A percentile compares a stretch with the other conserved stretches of the same genome.
These are phyloP conservation scores for Geotrichum phurueaensis DNA, from an alignment of 1,139 yeast genomes.

Conservation along the genomic window DNA sequence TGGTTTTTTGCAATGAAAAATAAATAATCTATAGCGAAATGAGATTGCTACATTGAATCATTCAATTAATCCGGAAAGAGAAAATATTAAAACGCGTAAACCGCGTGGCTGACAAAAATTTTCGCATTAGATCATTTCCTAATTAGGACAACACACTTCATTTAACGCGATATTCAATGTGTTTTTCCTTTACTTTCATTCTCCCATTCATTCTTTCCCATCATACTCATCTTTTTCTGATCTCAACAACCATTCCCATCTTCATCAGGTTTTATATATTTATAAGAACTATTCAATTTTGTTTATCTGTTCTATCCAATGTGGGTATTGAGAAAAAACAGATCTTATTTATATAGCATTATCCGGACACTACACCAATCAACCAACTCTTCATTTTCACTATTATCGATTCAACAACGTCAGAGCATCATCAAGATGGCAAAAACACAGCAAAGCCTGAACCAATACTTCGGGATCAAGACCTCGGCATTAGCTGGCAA, in stretches of 20 bases:
- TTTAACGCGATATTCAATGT: not conserved
- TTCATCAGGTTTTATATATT: not conserved
- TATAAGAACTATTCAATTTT: not conserved
- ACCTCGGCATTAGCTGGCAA: not conserved
- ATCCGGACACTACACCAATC: not conserved
- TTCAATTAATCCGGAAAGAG: not conserved
- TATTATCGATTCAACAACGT: not conserved
- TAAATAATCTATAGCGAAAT: not conserved
- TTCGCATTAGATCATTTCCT: not conserved
- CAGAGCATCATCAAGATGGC: slow-evolving; percentile 1
- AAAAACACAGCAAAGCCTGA: slow-evolving; percentile 7
- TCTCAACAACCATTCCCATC: not conserved
- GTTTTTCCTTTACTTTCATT: not conserved
- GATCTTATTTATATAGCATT: not conserved
- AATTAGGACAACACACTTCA: not conserved
- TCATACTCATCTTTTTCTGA: not conserved
- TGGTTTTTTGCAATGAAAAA: too few relatives aligned
- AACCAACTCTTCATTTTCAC: not conserved
- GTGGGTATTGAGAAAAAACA: not conserved
- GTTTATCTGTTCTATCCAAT: not conserved
- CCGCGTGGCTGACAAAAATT: not conserved
- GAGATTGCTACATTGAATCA: not conserved
- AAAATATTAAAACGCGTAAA: not conserved
- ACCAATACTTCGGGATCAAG: slow-evolving; percentile 6
- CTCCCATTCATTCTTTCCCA: not conserved